phyloP scores from a whole-genome alignment of 441 rosid genomes.

The Gossypium schwendimanii region DNA sequence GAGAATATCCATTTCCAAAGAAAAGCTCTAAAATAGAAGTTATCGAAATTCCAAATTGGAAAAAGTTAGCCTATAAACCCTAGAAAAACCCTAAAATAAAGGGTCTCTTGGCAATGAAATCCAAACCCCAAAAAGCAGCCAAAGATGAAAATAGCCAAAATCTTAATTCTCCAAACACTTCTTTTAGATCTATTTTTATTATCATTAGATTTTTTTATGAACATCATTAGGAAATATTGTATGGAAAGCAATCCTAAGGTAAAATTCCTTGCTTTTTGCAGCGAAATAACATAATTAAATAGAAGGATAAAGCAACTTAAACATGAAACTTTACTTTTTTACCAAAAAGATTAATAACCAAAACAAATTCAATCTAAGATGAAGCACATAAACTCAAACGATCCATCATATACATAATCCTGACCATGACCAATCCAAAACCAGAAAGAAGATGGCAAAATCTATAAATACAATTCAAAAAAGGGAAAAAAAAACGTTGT shows the following conservation, averaged over 20 bases:
- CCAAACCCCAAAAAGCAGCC: not conserved
- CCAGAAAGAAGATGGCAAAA: not conserved
- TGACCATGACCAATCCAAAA: not conserved
- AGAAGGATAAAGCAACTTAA: not conserved
- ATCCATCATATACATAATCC: not conserved
- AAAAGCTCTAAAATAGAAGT: not conserved
- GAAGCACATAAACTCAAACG: not conserved
- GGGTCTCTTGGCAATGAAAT: not conserved
- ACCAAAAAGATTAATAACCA: not conserved
- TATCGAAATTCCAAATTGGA: not conserved
- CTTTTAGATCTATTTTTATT: not conserved
- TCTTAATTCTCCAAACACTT: not conserved
- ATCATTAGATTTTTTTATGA: no score
- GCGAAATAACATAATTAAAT: not conserved
- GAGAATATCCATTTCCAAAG: not conserved
- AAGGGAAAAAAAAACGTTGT: constrained; percentile 2
- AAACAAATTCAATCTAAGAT: not conserved
- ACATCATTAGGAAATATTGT: not conserved
- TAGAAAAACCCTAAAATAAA: not conserved
- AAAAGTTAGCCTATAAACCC: not conserved
- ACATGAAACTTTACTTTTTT: constrained; percentile 2
- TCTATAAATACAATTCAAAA: not conserved
- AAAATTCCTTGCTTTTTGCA: not conserved
- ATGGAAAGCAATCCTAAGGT: not conserved
- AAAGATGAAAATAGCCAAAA: not conserved